Percentiles rank a stretch among this genome's conserved stretches.
Evolutionary conservation across 805 yeast species (phyloP).

Genomic region (Candida verbasci): DNA sequence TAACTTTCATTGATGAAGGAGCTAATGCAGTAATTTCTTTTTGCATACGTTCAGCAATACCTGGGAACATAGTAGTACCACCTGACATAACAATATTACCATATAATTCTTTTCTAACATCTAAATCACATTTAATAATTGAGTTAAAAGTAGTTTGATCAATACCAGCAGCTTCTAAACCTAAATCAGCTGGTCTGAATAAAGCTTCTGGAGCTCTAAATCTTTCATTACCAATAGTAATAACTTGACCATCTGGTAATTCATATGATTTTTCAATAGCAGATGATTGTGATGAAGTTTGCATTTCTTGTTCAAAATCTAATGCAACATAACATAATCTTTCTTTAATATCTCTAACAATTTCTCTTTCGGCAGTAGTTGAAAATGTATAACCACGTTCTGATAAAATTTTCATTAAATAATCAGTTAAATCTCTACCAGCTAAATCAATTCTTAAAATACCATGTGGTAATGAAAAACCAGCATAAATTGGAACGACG

Average conservation of each 20-base stretch:
- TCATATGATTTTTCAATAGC: constrained; percentile 98
- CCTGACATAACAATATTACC: constrained; percentile 99
- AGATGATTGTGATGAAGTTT: constrained; percentile 97
- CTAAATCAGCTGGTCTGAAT: constrained; percentile 94
- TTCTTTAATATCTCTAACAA: constrained; percentile 92
- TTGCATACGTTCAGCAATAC: constrained; percentile 99
- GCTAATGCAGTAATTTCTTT: constrained; percentile 99
- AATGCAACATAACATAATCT: constrained; percentile 98
- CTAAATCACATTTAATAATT: constrained; percentile 98
- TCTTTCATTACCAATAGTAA: constrained; percentile 99
- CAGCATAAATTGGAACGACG: constrained; percentile 99
- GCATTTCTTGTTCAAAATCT: constrained; percentile 99
- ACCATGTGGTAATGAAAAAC: constrained; percentile 99
- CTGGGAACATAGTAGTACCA: constrained; percentile 99
- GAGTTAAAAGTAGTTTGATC: constrained; percentile 96
- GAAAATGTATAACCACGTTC: constrained; percentile 99
- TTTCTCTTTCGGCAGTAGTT: constrained; percentile 99
- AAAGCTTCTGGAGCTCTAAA: constrained; percentile 99
- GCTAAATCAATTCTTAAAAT: constrained; percentile 98
- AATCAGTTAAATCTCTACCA: constrained; percentile 99
- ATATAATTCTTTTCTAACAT: constrained; percentile 97
- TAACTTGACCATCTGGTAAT: constrained; percentile 99
- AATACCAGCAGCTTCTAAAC: constrained; percentile 95
- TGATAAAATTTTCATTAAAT: constrained; percentile 96
- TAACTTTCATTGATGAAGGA: constrained; percentile 99